Conservation (phyloP, 768 basidiomycete species). For the Suillus decipiens region DNA sequence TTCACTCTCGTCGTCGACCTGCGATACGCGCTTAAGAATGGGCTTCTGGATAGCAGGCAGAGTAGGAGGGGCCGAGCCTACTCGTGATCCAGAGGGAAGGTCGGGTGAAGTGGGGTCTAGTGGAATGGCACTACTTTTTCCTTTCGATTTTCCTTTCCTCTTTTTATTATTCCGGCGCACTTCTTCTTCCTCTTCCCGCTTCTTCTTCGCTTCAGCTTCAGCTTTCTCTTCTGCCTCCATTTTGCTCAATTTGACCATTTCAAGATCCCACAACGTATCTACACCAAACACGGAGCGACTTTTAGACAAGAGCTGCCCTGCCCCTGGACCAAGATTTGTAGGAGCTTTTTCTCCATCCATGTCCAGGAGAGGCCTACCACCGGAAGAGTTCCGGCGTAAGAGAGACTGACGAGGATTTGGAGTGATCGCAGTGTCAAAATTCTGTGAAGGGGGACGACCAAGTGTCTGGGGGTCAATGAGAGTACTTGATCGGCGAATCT, state of each 20-base stretch:
- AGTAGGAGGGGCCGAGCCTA: slow-evolving; percentile 28
- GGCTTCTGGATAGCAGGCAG: slow-evolving; percentile 40
- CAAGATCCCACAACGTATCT: slow-evolving; percentile 90
- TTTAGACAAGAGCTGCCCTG: slow-evolving; percentile 37
- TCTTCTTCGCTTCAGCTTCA: slow-evolving; percentile 54
- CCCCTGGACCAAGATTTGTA: slow-evolving; percentile 32
- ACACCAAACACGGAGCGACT: slow-evolving; percentile 89
- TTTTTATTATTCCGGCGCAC: slow-evolving; percentile 39
- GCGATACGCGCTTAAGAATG: slow-evolving; percentile 31
- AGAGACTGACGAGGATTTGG: slow-evolving; percentile 32
- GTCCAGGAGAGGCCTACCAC: slow-evolving; percentile 65
- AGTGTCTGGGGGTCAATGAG: slow-evolving; percentile 73
- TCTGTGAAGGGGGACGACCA: slow-evolving; percentile 49
- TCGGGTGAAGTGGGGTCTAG: slow-evolving; percentile 37
- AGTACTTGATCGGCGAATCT: slow-evolving; percentile 57
- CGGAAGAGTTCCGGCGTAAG: slow-evolving; percentile 49
- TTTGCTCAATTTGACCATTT: slow-evolving; percentile 76
- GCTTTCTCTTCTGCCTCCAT: slow-evolving; percentile 70
- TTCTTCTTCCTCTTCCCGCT: slow-evolving; percentile 47
- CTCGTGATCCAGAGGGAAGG: slow-evolving; percentile 14
- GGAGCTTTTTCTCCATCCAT: slow-evolving; percentile 47
- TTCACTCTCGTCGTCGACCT: slow-evolving; percentile 43
- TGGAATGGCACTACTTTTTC: slow-evolving; percentile 42
- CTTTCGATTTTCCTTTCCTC: slow-evolving; percentile 48
- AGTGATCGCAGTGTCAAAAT: slow-evolving; percentile 44